Base-by-base conservation (phyloP, 495 filamentous ascomycete species). In the Cetradonia linearis region DNA sequence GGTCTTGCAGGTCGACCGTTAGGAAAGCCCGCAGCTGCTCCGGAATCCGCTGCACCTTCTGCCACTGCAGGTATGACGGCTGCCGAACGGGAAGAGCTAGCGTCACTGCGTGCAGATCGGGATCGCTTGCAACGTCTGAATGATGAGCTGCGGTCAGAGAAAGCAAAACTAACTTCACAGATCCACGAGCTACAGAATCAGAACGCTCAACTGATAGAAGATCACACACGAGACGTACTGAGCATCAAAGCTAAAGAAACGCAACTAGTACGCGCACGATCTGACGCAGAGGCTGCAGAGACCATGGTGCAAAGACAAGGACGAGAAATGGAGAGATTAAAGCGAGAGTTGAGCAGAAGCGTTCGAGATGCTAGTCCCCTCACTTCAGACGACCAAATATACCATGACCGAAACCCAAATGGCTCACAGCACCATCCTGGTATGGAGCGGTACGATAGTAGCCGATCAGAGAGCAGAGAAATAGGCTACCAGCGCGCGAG, bases 191-290 rank as follows among this genome's bases (percentile, higher is more conserved):
- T 96, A 2, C 89, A 92, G 70, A 91, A 95, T 64, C 87, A 96
- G 67, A 97, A 99, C 65, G 93, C 94, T 18, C 86, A 95, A 64
- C 78, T 97, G 18, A 97, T 97, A 55, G 94, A 99, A 73, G 93
- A 97, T 65, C 92, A 96, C 67, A 99, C 94, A 2, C 77, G 92
- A 55, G 93, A 97, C 68, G 88, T 96, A 11, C 79, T 99, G 25
- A 89, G 88, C 64, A 91, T 97, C 72, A 96, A 96, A 65, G 94
- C 94, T 37, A 99, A 99, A 71, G 94, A 97, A 70, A 96, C 94
- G 7, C 94, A 99, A 67, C 78, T 99, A 9, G 91, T 96, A 10
- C 83, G 94, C 30, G 91, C 93, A 31, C 82, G 91, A 20, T 86
- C 85, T 66, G 94, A 99, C 63, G 87, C 86, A 48, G 92, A 99